These are phyloP conservation scores for Carpinus fangiana DNA, from an alignment of 306 rosid species.

Conservation along the genomic window DNA sequence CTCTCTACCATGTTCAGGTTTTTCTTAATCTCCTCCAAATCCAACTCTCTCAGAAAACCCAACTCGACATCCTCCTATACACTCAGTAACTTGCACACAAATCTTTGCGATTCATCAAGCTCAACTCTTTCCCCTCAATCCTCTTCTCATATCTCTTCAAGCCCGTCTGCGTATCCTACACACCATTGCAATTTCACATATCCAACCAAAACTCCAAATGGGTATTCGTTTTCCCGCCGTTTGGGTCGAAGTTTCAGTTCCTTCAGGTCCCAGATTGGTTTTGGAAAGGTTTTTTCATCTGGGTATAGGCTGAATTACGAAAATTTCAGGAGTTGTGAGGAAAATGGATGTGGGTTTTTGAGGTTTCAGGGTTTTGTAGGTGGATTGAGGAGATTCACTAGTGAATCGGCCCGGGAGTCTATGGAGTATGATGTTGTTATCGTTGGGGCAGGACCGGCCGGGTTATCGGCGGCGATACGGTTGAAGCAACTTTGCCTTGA, in stretches of 20 bases:
- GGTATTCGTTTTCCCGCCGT: slow-evolving; percentile 17
- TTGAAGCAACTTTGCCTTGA: slow-evolving; percentile 75
- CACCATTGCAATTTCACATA: slow-evolving; percentile 6
- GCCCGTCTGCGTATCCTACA: slow-evolving; percentile 1
- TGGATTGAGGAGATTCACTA: slow-evolving; percentile 44
- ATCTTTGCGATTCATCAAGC: slow-evolving; percentile 10
- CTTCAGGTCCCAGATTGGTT: slow-evolving; percentile 14
- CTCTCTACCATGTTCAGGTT: slow-evolving; percentile 42
- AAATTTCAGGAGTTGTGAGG: slow-evolving; percentile 1
- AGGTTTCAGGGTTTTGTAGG: slow-evolving; percentile 4
- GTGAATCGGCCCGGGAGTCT: slow-evolving; percentile 58
- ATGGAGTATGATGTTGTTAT: slow-evolving; percentile 86
- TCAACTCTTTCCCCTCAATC: slow-evolving; percentile 6
- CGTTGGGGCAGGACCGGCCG: slow-evolving; percentile 97
- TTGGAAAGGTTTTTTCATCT: slow-evolving; percentile 18
- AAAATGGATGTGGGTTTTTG: slow-evolving; percentile 1
- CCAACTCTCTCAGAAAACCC: slow-evolving; percentile 23
- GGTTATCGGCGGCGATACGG: slow-evolving; percentile 87
- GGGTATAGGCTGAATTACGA: slow-evolving; percentile 22
- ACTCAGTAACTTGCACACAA: background rate
- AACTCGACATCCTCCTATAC: slow-evolving; percentile 9
- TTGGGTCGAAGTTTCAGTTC: slow-evolving; percentile 21
- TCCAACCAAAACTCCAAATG: slow-evolving; percentile 5
- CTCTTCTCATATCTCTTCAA: slow-evolving; percentile 6
- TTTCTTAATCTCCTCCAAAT: slow-evolving; percentile 37